Percentiles rank a stretch among this genome's conserved stretches.
Evolutionary conservation across 371 early-diverging fungal genomes (phyloP).

Genomic region (Mycotypha africana): DNA sequence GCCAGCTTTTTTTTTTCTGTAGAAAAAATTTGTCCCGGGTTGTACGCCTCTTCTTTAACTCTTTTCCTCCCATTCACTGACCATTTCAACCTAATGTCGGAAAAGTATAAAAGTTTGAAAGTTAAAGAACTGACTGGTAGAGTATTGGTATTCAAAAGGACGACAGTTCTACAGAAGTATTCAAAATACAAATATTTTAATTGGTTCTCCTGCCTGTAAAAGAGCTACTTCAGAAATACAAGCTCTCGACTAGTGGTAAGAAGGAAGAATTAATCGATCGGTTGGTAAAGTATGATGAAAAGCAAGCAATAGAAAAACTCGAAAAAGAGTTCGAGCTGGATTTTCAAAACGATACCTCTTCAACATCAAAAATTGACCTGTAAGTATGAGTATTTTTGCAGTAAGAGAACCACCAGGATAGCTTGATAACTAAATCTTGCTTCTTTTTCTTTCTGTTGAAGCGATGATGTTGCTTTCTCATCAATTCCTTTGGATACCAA

Average conservation of each 20-base stretch:
- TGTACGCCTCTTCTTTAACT: background rate
- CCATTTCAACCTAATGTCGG: constrained; percentile 14
- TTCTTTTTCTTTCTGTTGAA: too few species aligned
- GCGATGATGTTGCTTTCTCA: too few species aligned
- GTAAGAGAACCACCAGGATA: too few species aligned
- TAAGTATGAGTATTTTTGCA: constrained; percentile 11
- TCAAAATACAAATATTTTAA: background rate
- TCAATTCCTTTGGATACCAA: too few species aligned
- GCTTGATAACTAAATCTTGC: too few species aligned
- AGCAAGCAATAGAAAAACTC: constrained; percentile 37
- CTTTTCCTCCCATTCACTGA: background rate
- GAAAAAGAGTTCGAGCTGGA: constrained; percentile 41
- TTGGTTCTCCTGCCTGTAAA: background rate
- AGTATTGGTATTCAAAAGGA: background rate
- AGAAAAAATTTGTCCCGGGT: background rate
- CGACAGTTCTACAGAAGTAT: background rate
- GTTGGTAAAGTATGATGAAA: constrained; percentile 52
- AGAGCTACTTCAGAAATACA: constrained; percentile 55
- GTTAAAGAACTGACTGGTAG: constrained; percentile 59
- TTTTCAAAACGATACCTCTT: constrained; percentile 36
- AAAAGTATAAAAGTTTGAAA: constrained; percentile 51
- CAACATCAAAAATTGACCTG: constrained; percentile 12
- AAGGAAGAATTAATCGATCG: constrained; percentile 65
- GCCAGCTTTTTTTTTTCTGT: background rate
- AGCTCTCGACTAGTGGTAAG: constrained; percentile 55